Evolutionary conservation across 2,329 filamentous ascomycete genomes (phyloP).

Genomic region (Aotearoamyces nothofagi): DNA sequence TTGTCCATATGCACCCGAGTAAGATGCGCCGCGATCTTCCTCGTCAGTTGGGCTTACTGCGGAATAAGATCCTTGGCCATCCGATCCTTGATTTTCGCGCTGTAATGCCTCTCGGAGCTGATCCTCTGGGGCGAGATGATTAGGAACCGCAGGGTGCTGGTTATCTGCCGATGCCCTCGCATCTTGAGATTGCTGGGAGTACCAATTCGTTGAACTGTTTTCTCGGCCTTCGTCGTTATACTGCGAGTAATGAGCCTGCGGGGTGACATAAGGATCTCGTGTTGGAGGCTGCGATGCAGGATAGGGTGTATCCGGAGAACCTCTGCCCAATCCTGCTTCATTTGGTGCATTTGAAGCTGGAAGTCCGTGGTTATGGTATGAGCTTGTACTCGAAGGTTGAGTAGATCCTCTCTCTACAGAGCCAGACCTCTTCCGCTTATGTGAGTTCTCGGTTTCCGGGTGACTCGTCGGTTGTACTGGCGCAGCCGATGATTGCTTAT

Average conservation of each 20-base stretch:
- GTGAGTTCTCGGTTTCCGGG: slow-evolving; percentile 24
- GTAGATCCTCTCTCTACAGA: slow-evolving; percentile 32
- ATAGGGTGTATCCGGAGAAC: too few relatives aligned
- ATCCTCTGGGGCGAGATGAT: slow-evolving; percentile 30
- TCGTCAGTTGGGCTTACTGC: slow-evolving; percentile 23
- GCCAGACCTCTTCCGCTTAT: slow-evolving; percentile 57
- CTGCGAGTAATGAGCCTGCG: slow-evolving; percentile 29
- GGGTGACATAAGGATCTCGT: slow-evolving; percentile 25
- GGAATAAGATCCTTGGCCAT: slow-evolving; percentile 22
- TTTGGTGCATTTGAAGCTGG: slow-evolving; percentile 20
- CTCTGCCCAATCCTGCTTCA: slow-evolving; percentile 7
- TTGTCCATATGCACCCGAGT: slow-evolving; percentile 21
- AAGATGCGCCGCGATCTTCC: slow-evolving; percentile 18
- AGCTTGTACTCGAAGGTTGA: slow-evolving; percentile 17
- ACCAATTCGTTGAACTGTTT: slow-evolving; percentile 29
- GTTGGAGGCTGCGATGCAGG: slow-evolving; percentile 18
- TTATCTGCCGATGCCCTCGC: slow-evolving; percentile 25
- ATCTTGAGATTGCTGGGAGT: slow-evolving; percentile 29
- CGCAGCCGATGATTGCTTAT: slow-evolving; percentile 6
- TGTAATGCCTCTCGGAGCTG: slow-evolving; percentile 34
- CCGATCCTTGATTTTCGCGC: slow-evolving; percentile 26
- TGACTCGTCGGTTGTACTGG: slow-evolving; percentile 9
- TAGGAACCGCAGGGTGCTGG: slow-evolving; percentile 27
- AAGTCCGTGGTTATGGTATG: slow-evolving; percentile 21
- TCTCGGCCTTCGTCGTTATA: slow-evolving; percentile 29